Percentiles rank a stretch among this genome's conserved stretches.
phyloP scores from a whole-genome alignment of 352 stramenopile genomes.

The Sclerospora graminicola region DNA sequence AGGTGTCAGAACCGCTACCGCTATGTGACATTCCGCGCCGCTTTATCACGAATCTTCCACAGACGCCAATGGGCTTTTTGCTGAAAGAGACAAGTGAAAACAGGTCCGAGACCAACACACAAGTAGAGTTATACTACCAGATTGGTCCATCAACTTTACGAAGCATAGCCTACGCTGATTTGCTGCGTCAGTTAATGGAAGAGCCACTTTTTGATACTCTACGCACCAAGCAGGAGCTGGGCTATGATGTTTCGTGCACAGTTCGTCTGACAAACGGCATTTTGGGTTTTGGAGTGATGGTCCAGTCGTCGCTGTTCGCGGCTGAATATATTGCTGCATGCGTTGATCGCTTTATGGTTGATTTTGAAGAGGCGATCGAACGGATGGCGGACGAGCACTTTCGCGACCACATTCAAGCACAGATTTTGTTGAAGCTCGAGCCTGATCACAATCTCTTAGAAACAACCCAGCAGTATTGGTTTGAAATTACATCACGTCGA shows the following conservation, averaged over 20 bases:
- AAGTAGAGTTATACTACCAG: slow-evolving; percentile 84
- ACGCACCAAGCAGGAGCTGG: slow-evolving; percentile 83
- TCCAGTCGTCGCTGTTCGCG: slow-evolving; percentile 71
- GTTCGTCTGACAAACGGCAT: slow-evolving; percentile 75
- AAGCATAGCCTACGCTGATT: slow-evolving; percentile 58
- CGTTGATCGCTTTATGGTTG: slow-evolving; percentile 62
- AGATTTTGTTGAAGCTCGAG: slow-evolving; percentile 73
- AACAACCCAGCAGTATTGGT: slow-evolving; percentile 68
- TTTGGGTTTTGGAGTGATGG: slow-evolving; percentile 72
- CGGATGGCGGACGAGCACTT: slow-evolving; percentile 65
- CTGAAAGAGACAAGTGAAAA: slow-evolving; percentile 61
- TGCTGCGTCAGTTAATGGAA: slow-evolving; percentile 85
- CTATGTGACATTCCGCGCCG: slow-evolving; percentile 27
- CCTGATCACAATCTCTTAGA: slow-evolving; percentile 76
- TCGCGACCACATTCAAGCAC: slow-evolving; percentile 65
- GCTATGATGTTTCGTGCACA: slow-evolving; percentile 85
- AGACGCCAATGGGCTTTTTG: slow-evolving; percentile 31
- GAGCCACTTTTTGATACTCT: slow-evolving; percentile 84
- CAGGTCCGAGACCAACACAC: slow-evolving; percentile 68
- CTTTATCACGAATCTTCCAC: slow-evolving; percentile 47
- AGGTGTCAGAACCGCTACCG: slow-evolving; percentile 19
- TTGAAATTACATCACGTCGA: slow-evolving; percentile 67
- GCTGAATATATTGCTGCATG: slow-evolving; percentile 51
- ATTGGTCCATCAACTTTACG: slow-evolving; percentile 58
- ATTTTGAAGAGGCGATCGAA: slow-evolving; percentile 68